Evolutionary conservation across 176 grass and related monocot species (phyloP), one percentile per base, ranked within the genome.

Genomic region (Echinochloa phyllopogon): DNA sequence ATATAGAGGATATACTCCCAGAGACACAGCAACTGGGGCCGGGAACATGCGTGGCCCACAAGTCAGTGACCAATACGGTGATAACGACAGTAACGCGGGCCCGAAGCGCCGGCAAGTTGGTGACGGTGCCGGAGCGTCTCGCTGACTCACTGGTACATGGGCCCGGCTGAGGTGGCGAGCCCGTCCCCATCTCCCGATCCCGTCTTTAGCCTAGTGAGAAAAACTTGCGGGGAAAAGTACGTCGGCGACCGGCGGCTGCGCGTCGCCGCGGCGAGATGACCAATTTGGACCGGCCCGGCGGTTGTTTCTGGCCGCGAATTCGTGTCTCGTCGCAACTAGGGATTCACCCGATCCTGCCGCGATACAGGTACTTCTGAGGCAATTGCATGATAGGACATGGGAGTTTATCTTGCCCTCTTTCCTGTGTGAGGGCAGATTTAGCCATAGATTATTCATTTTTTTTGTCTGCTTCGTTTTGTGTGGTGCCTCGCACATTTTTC

Each of bases 1-100:
- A 52, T 23, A 52, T 17, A 40, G 13, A 21, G 73, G 17, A 24
- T 68, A 44, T 21, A 8, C 57, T 39, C 8, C 14, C 4, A 65
- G 18, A 74, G 44, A 12, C 66, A 65, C 57, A 49, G 79, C 40
- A 23, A 14, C 65, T 73, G 66, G 88, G 79, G 0, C 66, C 52
- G 6, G 0, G 4, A 17, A 20, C 3, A 0, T 3, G 1, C 10
- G 0, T 20, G 56, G 45, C 24, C 64, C 47, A 51, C 11, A 10
- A 5, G 72, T 77, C 83, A 65, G 72, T 47, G 24, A 48, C 0
- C 0, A n/a, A 0, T 52, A 11, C 1, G 18, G 15, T 6, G 29
- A 59, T 17, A 16, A 2, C 21, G 61, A 68, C 69, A 75, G 67
- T 57, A 55, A n/a, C 57, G 18, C 64, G 0, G 65, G 23, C 33